These are phyloP conservation scores for Candida corydali DNA, from an alignment of 805 yeast species.

Conservation along the genomic window DNA sequence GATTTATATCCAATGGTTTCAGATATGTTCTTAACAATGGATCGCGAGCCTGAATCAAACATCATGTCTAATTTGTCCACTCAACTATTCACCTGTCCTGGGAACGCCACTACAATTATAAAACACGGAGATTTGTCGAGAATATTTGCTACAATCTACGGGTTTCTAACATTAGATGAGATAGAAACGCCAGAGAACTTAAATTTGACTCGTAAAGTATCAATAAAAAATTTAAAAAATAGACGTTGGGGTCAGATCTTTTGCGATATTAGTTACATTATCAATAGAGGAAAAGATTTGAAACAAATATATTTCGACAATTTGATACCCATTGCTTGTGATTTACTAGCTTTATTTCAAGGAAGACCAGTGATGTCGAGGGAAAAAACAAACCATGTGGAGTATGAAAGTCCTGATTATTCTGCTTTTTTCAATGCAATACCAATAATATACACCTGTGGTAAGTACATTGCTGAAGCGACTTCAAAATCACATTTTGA, in stretches of 20 bases:
- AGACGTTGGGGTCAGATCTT: constrained; percentile 76
- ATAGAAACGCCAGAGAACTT: constrained; percentile 43
- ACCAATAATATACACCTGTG: constrained; percentile 62
- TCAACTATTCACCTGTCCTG: constrained; percentile 87
- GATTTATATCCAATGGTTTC: constrained; percentile 76
- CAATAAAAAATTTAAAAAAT: constrained; percentile 52
- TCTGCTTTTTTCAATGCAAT: constrained; percentile 64
- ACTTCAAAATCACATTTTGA: neutral
- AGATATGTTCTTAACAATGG: constrained; percentile 65
- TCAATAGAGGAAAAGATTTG: constrained; percentile 63
- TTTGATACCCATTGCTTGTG: constrained; percentile 58
- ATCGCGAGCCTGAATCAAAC: constrained; percentile 85
- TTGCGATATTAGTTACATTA: constrained; percentile 72
- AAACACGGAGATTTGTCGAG: constrained; percentile 61
- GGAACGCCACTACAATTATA: constrained; percentile 62
- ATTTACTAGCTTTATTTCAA: constrained; percentile 65
- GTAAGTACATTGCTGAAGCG: constrained; percentile 44
- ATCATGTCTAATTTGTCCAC: constrained; percentile 70
- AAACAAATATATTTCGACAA: constrained; percentile 40
- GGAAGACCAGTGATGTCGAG: constrained; percentile 73
- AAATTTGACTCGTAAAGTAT: constrained; percentile 31
- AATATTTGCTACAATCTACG: constrained; percentile 59
- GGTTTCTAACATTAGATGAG: constrained; percentile 54
- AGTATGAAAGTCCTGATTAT: constrained; percentile 85
- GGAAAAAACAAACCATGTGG: constrained; percentile 78